Conservation (phyloP, 164 flowering plant genomes). For the Umbilicus rupestris region DNA sequence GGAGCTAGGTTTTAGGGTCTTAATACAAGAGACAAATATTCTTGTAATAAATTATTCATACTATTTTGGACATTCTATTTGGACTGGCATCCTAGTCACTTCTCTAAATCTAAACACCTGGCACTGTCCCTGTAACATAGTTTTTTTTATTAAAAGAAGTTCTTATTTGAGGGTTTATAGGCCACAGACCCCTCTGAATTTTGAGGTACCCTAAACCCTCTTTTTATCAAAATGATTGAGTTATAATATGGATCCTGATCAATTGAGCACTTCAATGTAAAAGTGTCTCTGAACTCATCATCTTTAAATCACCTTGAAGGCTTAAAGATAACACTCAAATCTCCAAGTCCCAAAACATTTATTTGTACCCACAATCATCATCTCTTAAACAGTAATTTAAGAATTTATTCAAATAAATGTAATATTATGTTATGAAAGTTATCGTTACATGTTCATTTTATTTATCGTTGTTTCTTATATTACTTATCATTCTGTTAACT, state of each 20-base stretch:
- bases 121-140: neutral
- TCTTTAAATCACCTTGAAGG: neutral
- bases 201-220: neutral
- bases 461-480: no score
- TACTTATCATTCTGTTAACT: no score
- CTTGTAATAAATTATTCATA: conserved; percentile 2
- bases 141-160: neutral
- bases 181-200: neutral
- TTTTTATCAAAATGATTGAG: conserved; percentile 5
- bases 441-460: no score
- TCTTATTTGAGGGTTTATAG: neutral
- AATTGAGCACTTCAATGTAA: neutral
- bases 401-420: no score
- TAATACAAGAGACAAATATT: conserved; percentile 4
- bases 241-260: conserved; percentile 7
- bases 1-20: neutral
- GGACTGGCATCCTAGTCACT: conserved; percentile 4
- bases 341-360: neutral
- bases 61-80: conserved; percentile 11
- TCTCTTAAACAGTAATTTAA: no score
- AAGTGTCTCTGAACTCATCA: neutral
- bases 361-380: neutral
- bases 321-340: neutral
- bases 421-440: no score
- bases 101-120: neutral